Conservation (phyloP, 2,329 filamentous ascomycete genomes). For the Exophiala lecanii-corni region DNA sequence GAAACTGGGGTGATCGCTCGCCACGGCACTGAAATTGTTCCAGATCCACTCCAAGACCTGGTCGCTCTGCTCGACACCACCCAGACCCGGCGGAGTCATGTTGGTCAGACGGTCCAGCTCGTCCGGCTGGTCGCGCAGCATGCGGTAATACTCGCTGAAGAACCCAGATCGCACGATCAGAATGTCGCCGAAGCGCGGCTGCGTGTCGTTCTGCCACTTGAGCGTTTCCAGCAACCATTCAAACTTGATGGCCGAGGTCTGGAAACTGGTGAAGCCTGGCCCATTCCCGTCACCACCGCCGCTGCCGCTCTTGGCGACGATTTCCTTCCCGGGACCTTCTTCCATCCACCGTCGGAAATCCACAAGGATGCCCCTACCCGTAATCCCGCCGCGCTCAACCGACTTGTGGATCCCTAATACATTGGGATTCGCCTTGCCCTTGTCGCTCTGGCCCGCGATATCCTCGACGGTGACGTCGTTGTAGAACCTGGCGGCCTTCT, state of each 20-base stretch:
- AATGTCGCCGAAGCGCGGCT: conserved; percentile 28
- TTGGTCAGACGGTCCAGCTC: conserved; percentile 20
- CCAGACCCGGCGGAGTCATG: conserved; percentile 18
- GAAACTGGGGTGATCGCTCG: conserved; percentile 33
- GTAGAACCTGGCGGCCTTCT: conserved; percentile 24
- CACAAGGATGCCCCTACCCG: conserved; percentile 46
- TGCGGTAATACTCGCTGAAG: conserved; percentile 24
- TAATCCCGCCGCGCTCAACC: conserved; percentile 37
- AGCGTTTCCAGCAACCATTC: conserved; percentile 26
- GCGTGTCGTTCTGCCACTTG: conserved; percentile 22
- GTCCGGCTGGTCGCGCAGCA: conserved; percentile 19
- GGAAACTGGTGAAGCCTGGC: conserved; percentile 31
- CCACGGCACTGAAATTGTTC: conserved; percentile 35
- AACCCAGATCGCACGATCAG: conserved; percentile 30
- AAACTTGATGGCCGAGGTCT: conserved; percentile 31
- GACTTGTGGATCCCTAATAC: conserved; percentile 30
- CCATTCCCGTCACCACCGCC: too few species aligned
- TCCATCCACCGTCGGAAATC: conserved; percentile 41
- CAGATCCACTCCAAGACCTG: conserved; percentile 33
- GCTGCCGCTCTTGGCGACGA: conserved; percentile 3
- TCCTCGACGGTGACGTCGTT: conserved; percentile 27
- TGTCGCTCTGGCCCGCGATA: conserved; percentile 21
- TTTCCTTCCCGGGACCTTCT: conserved; percentile 29
- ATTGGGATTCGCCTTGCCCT: conserved; percentile 18
- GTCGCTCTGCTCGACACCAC: conserved; percentile 34